Evolutionary conservation across 805 yeast genomes (phyloP).

Genomic region (Barnettozyma salicaria): DNA sequence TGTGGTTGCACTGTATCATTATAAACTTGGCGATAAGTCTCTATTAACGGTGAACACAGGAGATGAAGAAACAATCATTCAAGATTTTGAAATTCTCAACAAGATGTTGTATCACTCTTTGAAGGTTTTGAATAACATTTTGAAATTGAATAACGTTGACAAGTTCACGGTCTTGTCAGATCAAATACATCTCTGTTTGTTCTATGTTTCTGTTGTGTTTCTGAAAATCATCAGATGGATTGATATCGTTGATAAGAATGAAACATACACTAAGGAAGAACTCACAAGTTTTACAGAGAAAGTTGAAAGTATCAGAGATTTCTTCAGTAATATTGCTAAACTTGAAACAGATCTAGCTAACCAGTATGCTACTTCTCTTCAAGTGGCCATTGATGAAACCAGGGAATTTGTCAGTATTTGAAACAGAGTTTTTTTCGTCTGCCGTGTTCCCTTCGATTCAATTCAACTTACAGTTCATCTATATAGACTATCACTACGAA

Average conservation of each 20-base stretch:
- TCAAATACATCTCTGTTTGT: slow-evolving; percentile 47
- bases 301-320: slow-evolving; percentile 14
- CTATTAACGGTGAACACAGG: slow-evolving; percentile 4
- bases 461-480: too few relatives aligned
- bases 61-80: slow-evolving; percentile 15
- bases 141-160: slow-evolving; percentile 32
- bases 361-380: slow-evolving; percentile 18
- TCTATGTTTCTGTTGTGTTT: slow-evolving; percentile 22
- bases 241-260: slow-evolving; percentile 15
- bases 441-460: not conserved
- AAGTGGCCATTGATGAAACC: slow-evolving; percentile 7
- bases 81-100: slow-evolving; percentile 20
- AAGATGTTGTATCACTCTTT: slow-evolving; percentile 24
- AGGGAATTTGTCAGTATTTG: slow-evolving; percentile 8
- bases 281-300: slow-evolving; percentile 17
- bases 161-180: slow-evolving; percentile 69
- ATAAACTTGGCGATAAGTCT: slow-evolving; percentile 21
- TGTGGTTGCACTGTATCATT: slow-evolving; percentile 43
- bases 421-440: not conserved
- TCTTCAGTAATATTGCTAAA: slow-evolving; percentile 17
- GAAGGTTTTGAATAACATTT: slow-evolving; percentile 24
- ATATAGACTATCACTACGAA: too few relatives aligned
- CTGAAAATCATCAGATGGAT: slow-evolving; percentile 23
- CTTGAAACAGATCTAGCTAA: slow-evolving; percentile 19
- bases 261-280: slow-evolving; percentile 17